Evolutionary conservation across 768 basidiomycete genomes (phyloP).

Genomic region (Boletus tylopilopsis): DNA sequence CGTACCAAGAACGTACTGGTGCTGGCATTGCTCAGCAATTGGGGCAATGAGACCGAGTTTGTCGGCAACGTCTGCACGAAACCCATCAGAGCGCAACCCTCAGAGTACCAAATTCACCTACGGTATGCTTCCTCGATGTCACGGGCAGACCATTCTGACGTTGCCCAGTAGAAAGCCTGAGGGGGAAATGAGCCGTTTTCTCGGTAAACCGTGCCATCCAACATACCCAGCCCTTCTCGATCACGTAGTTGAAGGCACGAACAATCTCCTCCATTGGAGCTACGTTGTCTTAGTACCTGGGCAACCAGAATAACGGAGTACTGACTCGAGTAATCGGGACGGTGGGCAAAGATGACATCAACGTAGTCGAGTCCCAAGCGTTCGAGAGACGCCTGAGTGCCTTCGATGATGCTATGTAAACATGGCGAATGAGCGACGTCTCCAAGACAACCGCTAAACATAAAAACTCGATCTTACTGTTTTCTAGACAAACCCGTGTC

Average conservation of each 20-base stretch:
- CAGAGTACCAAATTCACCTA: slow-evolving; percentile 5
- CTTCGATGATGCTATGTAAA: slow-evolving; percentile 46
- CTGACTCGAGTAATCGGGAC: slow-evolving; percentile 38
- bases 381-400: slow-evolving; percentile 45
- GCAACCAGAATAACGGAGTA: neutral
- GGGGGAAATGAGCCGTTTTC: neutral
- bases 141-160: slow-evolving; percentile 53
- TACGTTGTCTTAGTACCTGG: slow-evolving; percentile 8
- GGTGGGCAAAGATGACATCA: slow-evolving; percentile 48
- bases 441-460: neutral
- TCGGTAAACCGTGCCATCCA: neutral
- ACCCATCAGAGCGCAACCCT: neutral
- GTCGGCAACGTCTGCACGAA: slow-evolving; percentile 41
- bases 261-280: slow-evolving; percentile 53
- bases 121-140: slow-evolving; percentile 46
- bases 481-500: slow-evolving; percentile 35
- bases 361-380: slow-evolving; percentile 54
- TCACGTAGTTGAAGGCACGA: slow-evolving; percentile 54
- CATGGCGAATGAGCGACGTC: neutral
- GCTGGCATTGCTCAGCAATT: slow-evolving; percentile 50
- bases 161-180: slow-evolving; percentile 45
- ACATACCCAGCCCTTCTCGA: slow-evolving; percentile 45
- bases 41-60: slow-evolving; percentile 48
- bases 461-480: slow-evolving; percentile 20
- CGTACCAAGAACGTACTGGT: slow-evolving; percentile 31